phyloP scores from a whole-genome alignment of 192 early-diverging fungal genomes.

The Gaertneriomyces semiglobifer region DNA sequence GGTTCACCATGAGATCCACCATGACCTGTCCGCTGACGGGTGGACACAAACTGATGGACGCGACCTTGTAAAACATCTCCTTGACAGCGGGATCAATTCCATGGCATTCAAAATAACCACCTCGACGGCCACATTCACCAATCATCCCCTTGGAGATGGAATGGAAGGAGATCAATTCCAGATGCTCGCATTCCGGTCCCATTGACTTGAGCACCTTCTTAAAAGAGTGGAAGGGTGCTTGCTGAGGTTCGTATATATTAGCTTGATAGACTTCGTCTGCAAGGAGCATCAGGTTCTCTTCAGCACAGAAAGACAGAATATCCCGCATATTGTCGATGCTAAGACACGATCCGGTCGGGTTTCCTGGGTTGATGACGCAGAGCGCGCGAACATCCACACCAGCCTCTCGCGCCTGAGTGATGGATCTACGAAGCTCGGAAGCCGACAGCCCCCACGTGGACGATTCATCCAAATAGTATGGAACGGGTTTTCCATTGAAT shows the following conservation, averaged over 20 bases:
- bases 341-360: slow-evolving; percentile 94
- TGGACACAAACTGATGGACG: slow-evolving; percentile 88
- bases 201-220: slow-evolving; percentile 86
- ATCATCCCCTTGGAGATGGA: slow-evolving; percentile 97
- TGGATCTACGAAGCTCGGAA: slow-evolving; percentile 61
- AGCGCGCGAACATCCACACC: slow-evolving; percentile 90
- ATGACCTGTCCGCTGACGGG: slow-evolving; percentile 93
- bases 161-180: slow-evolving; percentile 96
- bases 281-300: slow-evolving; percentile 76
- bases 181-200: slow-evolving; percentile 60
- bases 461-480: slow-evolving; percentile 89
- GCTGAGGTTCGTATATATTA: slow-evolving; percentile 78
- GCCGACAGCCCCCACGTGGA: slow-evolving; percentile 73
- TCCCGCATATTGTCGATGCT: slow-evolving; percentile 77
- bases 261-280: slow-evolving; percentile 99
- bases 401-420: slow-evolving; percentile 58
- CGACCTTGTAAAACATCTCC: slow-evolving; percentile 90
- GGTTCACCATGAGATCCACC: slow-evolving; percentile 86
- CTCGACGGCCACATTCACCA: slow-evolving; percentile 96
- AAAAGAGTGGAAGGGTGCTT: slow-evolving; percentile 92
- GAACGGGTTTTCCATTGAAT: slow-evolving; percentile 80
- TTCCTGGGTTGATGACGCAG: slow-evolving; percentile 97
- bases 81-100: slow-evolving; percentile 71
- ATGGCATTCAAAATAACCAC: slow-evolving; percentile 94
- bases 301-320: slow-evolving; percentile 66